A percentile compares a stretch with the other conserved stretches of the same genome.
Evolutionary conservation across 257 asterid species (phyloP).

Genomic region (Eucommia ulmoides): DNA sequence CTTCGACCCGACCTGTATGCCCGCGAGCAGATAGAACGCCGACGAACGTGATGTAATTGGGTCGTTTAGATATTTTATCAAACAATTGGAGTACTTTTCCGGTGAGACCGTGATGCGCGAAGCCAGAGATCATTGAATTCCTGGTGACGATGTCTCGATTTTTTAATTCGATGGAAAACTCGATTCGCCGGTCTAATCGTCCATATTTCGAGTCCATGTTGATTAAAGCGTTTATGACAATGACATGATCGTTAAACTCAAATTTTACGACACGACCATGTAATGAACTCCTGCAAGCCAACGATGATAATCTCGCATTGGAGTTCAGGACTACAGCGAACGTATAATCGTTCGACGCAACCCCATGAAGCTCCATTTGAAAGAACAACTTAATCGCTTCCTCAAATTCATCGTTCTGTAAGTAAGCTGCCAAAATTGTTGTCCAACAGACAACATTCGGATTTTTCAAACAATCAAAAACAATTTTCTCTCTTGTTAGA

Average conservation of each 20-base stretch:
- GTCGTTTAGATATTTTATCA: constrained; percentile 40
- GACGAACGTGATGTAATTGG: constrained; percentile 63
- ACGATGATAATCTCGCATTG: constrained; percentile 59
- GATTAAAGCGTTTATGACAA: constrained; percentile 54
- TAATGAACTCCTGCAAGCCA: constrained; percentile 53
- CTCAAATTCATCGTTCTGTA: constrained; percentile 67
- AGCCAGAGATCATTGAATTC: constrained; percentile 70
- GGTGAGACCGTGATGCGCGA: constrained; percentile 68
- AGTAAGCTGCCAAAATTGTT: constrained; percentile 49
- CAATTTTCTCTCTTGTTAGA: constrained; percentile 23
- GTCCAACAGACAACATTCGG: constrained; percentile 77
- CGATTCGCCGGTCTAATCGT: constrained; percentile 35
- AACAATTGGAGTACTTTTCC: constrained; percentile 44
- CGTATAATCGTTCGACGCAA: constrained; percentile 66
- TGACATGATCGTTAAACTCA: constrained; percentile 34
- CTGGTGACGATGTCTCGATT: constrained; percentile 48
- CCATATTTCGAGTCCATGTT: constrained; percentile 68
- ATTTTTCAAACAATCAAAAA: constrained; percentile 24
- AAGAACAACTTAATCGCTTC: constrained; percentile 52
- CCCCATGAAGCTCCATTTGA: constrained; percentile 38
- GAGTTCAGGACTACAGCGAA: constrained; percentile 60
- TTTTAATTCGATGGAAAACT: constrained; percentile 34
- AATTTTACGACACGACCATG: constrained; percentile 49
- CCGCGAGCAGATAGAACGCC: constrained; percentile 81
- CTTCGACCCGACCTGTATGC: constrained; percentile 48